Conservation (phyloP, 2,329 filamentous ascomycete genomes). For the Nannizziopsis barbatae region DNA sequence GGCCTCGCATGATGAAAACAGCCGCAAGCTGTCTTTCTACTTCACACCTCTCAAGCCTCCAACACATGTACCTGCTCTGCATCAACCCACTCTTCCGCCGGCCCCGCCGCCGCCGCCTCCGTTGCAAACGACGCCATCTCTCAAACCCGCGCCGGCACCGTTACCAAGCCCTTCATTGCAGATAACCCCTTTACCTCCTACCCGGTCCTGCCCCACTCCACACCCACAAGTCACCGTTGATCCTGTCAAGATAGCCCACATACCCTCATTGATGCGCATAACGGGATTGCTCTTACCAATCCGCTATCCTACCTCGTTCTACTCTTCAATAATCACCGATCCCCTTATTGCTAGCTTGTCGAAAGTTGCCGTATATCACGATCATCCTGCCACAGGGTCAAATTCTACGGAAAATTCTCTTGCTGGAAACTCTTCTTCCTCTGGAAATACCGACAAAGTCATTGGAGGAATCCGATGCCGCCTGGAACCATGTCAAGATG, state of each 20-base stretch:
- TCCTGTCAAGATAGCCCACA: constrained; percentile 42
- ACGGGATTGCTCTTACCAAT: constrained; percentile 50
- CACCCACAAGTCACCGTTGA: constrained; percentile 44
- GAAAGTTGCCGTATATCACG: constrained; percentile 49
- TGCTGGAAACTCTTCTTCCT: background rate
- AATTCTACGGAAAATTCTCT: constrained; percentile 16
- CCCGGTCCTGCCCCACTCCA: constrained; percentile 23
- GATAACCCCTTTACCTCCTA: constrained; percentile 19
- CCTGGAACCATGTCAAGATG: constrained; percentile 28
- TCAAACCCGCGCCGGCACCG: constrained; percentile 19
- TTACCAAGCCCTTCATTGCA: constrained; percentile 24
- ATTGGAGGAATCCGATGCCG: constrained; percentile 41
- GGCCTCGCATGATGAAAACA: constrained; percentile 4
- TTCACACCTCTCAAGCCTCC: constrained; percentile 5
- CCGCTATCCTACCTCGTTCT: constrained; percentile 51
- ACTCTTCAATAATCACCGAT: constrained; percentile 48
- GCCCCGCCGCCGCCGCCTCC: constrained; percentile 15
- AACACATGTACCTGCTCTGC: constrained; percentile 7
- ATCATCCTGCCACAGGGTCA: constrained; percentile 28
- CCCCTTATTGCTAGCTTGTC: constrained; percentile 43
- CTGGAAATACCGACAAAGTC: constrained; percentile 30
- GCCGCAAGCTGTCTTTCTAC: constrained; percentile 2
- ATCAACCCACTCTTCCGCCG: constrained; percentile 18
- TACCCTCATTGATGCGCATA: constrained; percentile 47
- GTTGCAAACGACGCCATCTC: constrained; percentile 11